phyloP scores from a whole-genome alignment of 331 rosid genomes.

The Phaseolus coccineus region DNA sequence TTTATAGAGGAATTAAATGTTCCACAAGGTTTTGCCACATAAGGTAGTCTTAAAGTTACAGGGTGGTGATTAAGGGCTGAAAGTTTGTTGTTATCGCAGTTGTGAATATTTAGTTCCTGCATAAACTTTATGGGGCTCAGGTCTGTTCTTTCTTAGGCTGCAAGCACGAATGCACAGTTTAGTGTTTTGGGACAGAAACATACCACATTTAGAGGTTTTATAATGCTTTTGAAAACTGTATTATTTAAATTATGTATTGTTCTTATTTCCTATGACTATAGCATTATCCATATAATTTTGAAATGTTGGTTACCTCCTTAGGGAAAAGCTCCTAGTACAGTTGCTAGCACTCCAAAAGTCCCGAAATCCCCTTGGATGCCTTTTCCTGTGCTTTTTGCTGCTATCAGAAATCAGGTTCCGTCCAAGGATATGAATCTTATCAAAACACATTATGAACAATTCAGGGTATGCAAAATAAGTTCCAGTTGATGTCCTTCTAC shows the following conservation, averaged over 20 bases:
- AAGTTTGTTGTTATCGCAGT: not conserved
- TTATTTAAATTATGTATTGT: slow-evolving; percentile 1
- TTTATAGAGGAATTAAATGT: not conserved
- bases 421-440: slow-evolving; percentile 55
- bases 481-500: slow-evolving; percentile 1
- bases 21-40: not conserved
- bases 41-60: not conserved
- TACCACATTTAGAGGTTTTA: not conserved
- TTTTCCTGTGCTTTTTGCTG: slow-evolving; percentile 69
- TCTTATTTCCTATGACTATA: slow-evolving; percentile 30
- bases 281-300: slow-evolving; percentile 40
- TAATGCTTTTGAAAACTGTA: slow-evolving; percentile 12
- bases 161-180: not conserved
- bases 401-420: slow-evolving; percentile 64
- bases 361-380: slow-evolving; percentile 93
- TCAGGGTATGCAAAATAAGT: slow-evolving; percentile 62
- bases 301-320: slow-evolving; percentile 46
- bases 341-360: slow-evolving; percentile 52
- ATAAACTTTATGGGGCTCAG: not conserved
- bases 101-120: not conserved
- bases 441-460: slow-evolving; percentile 54
- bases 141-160: not conserved
- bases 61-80: not conserved
- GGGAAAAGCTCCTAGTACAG: slow-evolving; percentile 52
- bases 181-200: not conserved